Percentiles rank a stretch among this genome's conserved stretches.
These are phyloP conservation scores for Rugosomyces carneus DNA, from an alignment of 1,284 basidiomycete species.

Conservation along the genomic window DNA sequence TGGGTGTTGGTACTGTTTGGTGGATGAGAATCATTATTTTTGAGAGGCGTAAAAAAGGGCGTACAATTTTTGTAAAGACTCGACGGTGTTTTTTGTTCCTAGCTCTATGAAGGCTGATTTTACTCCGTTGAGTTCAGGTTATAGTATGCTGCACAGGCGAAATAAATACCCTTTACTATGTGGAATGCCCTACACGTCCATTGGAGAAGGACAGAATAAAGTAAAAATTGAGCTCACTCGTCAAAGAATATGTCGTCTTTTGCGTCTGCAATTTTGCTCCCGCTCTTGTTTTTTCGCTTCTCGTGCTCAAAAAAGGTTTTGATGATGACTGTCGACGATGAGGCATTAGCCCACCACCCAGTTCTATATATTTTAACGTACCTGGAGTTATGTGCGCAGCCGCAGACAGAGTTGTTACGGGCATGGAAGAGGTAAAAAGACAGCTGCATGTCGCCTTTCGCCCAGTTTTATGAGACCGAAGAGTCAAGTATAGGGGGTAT, in stretches of 20 bases:
- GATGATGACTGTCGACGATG: conserved; percentile 27
- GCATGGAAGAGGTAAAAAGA: conserved; percentile 28
- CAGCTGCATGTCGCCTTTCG: not conserved
- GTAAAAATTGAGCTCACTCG: conserved; percentile 35
- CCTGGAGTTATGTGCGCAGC: conserved; percentile 50
- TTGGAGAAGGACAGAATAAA: not conserved
- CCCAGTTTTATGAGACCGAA: too few relatives aligned
- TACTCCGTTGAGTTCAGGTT: conserved; percentile 2
- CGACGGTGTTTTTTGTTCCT: conserved; percentile 53
- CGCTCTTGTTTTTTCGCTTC: conserved; percentile 40
- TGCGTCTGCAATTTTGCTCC: conserved; percentile 35
- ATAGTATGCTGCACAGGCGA: not conserved
- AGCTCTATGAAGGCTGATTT: conserved; percentile 47
- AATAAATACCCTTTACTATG: conserved; percentile 47
- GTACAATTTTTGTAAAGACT: conserved; percentile 56
- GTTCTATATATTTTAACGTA: conserved; percentile 13
- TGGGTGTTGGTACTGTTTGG: conserved; percentile 62
- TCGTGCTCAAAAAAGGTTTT: conserved; percentile 60
- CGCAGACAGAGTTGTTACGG: conserved; percentile 46
- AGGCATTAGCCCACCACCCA: not conserved
- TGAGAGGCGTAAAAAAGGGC: conserved; percentile 14
- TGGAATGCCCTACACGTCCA: conserved; percentile 44
- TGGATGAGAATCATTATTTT: not conserved
- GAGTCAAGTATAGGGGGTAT: too few relatives aligned
- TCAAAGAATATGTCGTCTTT: conserved; percentile 58